Evolutionary conservation across 2,329 filamentous ascomycete genomes (phyloP).

Genomic region (Epichloe elymi): DNA sequence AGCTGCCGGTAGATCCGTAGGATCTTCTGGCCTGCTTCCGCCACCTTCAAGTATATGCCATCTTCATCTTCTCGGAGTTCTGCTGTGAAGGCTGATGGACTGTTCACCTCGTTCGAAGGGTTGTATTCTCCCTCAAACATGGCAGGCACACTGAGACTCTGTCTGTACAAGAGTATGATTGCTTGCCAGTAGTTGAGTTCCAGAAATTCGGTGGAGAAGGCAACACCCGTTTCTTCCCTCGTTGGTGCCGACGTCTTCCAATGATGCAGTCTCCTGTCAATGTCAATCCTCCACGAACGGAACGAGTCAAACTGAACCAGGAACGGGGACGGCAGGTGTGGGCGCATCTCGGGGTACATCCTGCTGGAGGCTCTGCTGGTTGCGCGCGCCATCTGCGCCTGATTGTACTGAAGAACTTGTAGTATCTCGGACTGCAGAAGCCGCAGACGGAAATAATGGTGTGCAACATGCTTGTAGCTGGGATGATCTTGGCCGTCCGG

Average conservation of each 20-base stretch:
- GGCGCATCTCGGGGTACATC: slow-evolving; percentile 62
- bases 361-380: slow-evolving; percentile 49
- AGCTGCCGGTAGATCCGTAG: slow-evolving; percentile 81
- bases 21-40: slow-evolving; percentile 87
- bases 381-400: slow-evolving; percentile 64
- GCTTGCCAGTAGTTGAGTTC: slow-evolving; percentile 98
- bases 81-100: slow-evolving; percentile 45
- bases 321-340: slow-evolving; percentile 71
- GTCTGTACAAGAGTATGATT: slow-evolving; percentile 88
- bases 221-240: slow-evolving; percentile 68
- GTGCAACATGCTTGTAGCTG: slow-evolving; percentile 80
- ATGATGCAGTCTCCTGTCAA: slow-evolving; percentile 68
- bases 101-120: slow-evolving; percentile 50
- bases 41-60: slow-evolving; percentile 83
- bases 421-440: slow-evolving; percentile 89
- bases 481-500: slow-evolving; percentile 44
- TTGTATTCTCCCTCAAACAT: slow-evolving; percentile 71
- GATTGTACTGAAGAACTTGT: slow-evolving; percentile 84
- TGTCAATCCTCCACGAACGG: slow-evolving; percentile 74
- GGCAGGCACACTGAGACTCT: slow-evolving; percentile 75
- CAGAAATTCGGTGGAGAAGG: slow-evolving; percentile 78
- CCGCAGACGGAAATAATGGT: slow-evolving; percentile 84
- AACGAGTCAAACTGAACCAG: slow-evolving; percentile 74
- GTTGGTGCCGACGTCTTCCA: slow-evolving; percentile 80
- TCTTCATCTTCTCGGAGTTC: slow-evolving; percentile 75